A percentile compares a stretch with the other conserved stretches of the same genome.
Evolutionary conservation across 208 protist species (phyloP).

Genomic region (Wallacemonas rigidus): DNA sequence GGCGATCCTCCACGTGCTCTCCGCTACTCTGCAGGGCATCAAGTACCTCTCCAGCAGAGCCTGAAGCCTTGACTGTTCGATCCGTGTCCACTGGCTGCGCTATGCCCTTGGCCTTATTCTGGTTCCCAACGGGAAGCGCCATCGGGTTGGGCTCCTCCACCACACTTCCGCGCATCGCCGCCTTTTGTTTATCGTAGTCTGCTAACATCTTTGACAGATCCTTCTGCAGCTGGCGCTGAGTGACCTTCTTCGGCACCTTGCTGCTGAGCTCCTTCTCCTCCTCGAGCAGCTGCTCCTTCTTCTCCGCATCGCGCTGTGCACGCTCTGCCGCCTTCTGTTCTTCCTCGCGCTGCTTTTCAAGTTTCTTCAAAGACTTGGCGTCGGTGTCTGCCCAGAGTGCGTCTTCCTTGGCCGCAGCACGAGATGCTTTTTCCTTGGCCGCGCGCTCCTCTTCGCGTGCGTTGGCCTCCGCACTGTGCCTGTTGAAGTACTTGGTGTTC

Average conservation of each 20-base stretch:
- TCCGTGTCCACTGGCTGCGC: slow-evolving; percentile 18
- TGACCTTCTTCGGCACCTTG: slow-evolving; percentile 76
- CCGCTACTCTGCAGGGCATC: slow-evolving; percentile 36
- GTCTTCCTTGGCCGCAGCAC: slow-evolving; percentile 57
- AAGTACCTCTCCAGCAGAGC: slow-evolving; percentile 46
- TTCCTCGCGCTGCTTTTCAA: slow-evolving; percentile 65
- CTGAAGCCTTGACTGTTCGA: slow-evolving; percentile 35
- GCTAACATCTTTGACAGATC: slow-evolving; percentile 83
- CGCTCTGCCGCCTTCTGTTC: slow-evolving; percentile 60
- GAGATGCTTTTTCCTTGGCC: slow-evolving; percentile 28
- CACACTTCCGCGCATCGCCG: slow-evolving; percentile 38
- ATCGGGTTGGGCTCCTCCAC: slow-evolving; percentile 25
- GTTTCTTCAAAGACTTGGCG: slow-evolving; percentile 51
- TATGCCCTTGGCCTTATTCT: slow-evolving; percentile 41
- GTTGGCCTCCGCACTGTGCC: slow-evolving; percentile 82
- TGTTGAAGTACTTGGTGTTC: slow-evolving; percentile 84
- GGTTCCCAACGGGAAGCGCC: slow-evolving; percentile 45
- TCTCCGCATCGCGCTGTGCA: slow-evolving; percentile 56
- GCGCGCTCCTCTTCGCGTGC: slow-evolving; percentile 67
- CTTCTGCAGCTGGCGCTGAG: slow-evolving; percentile 80
- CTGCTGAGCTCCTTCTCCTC: slow-evolving; percentile 68
- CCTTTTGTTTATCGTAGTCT: slow-evolving; percentile 76
- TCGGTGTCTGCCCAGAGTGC: slow-evolving; percentile 78
- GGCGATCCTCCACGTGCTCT: slow-evolving; percentile 49
- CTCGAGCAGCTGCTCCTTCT: slow-evolving; percentile 65